Evolutionary conservation across 1,139 yeast genomes (phyloP), one percentile per base, ranked within the genome.

Genomic region (Candida albicans): DNA sequence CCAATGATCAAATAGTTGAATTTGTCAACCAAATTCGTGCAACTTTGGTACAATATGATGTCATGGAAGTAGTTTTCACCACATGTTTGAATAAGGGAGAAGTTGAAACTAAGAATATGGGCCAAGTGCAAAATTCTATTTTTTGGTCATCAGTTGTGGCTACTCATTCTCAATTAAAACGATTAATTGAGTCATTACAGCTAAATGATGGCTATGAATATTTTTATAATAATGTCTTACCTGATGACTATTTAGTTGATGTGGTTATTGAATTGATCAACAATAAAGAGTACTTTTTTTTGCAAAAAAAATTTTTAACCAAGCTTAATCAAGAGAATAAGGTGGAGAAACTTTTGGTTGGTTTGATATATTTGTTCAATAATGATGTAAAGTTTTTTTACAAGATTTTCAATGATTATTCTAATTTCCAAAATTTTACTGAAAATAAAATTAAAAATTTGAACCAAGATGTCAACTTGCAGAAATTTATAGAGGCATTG

Each of bases 231-330:
- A 50, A 52, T 14, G 35, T 47, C 9, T 44, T 57, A 14, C 24
- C 39, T 11, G 61, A 60, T 31, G 56, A 57, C 12, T 64, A 62
- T 45, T 48, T 67, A 12, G 53, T 62, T n/a, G 62, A 67, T 42
- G 56, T 66, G 2, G 59, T 65, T 8, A 54, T 68, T 34, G 72
- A 67, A 34, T 57, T 72, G 41, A 56, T 71, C 6, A 67, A 64
- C 42, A 52, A 58, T 18, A 57, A 58, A 15, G 64, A 65, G 43
- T 66, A 66, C 1, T 46, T 53, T 13, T 48, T 55, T 18, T 55
- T 68, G 13, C 51, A 56, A 33, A 50, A 55, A 3, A 49, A 55
- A 10, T 61, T 68, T 40, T 48, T 67, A 14, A 48, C 48, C 11
- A 56, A 58, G 30, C 53, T 67, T 36, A 51, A 56, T 35, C 34